Percentiles rank a stretch among this genome's conserved stretches.
Conservation (phyloP, 1,284 basidiomycete species). For the Pulveroboletus sp. region DNA sequence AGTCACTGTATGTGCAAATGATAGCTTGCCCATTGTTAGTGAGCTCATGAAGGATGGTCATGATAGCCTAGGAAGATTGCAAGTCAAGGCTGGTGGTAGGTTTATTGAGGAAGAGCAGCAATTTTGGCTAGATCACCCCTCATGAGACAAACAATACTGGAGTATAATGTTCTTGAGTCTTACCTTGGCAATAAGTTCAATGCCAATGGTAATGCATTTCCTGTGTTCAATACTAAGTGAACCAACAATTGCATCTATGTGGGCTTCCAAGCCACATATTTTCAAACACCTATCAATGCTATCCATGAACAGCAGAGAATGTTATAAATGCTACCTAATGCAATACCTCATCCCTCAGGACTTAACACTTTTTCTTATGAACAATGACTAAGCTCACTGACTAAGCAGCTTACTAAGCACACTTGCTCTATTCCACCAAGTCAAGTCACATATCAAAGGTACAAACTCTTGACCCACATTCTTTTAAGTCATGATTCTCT, state of each 20-base stretch:
- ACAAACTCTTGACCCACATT: too few species aligned
- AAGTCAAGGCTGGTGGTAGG: constrained; percentile 87
- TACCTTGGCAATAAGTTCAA: constrained; percentile 76
- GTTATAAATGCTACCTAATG: too few species aligned
- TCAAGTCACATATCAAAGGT: too few species aligned
- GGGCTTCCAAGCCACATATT: constrained; percentile 73
- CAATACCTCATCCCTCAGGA: too few species aligned
- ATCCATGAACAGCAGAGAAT: neutral
- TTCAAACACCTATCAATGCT: constrained; percentile 77
- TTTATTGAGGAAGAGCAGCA: constrained; percentile 83
- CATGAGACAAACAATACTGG: neutral
- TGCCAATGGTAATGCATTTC: constrained; percentile 80
- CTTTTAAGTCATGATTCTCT: too few species aligned
- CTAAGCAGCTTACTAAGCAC: too few species aligned
- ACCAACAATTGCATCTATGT: constrained; percentile 79
- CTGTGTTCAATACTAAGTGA: constrained; percentile 72
- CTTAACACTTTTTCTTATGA: too few species aligned
- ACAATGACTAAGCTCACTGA: too few species aligned
- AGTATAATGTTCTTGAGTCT: neutral
- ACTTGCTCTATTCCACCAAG: too few species aligned
- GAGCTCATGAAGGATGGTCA: constrained; percentile 74
- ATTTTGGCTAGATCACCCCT: constrained; percentile 50
- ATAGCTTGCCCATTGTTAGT: constrained; percentile 76
- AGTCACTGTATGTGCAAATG: constrained; percentile 75
- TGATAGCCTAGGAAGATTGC: constrained; percentile 85